These are phyloP conservation scores for Aspergillus biplanus DNA, from an alignment of 495 filamentous ascomycete species.

Conservation along the genomic window DNA sequence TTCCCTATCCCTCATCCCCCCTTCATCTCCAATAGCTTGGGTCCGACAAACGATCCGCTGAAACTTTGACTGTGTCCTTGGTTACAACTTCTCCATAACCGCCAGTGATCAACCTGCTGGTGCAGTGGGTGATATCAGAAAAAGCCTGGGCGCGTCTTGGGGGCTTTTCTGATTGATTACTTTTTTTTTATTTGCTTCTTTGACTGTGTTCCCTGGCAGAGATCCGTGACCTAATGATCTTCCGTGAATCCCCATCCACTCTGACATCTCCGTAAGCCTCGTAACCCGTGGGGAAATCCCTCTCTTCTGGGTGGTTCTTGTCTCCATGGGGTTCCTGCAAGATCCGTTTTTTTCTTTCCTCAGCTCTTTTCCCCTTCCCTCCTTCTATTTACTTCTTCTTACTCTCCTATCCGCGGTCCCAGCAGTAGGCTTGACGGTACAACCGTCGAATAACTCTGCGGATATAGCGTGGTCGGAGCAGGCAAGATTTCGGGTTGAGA, in stretches of 20 bases:
- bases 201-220: slow-evolving; percentile 7
- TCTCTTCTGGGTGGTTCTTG: slow-evolving; percentile 23
- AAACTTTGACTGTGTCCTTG: slow-evolving; percentile 6
- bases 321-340: slow-evolving; percentile 26
- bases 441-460: slow-evolving; percentile 40
- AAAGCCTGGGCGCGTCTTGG: not conserved
- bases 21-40: slow-evolving; percentile 1
- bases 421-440: slow-evolving; percentile 30
- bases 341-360: slow-evolving; percentile 28
- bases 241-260: slow-evolving; percentile 33
- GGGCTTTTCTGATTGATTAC: slow-evolving; percentile 10
- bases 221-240: slow-evolving; percentile 37
- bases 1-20: slow-evolving; percentile 12
- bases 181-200: slow-evolving; percentile 10
- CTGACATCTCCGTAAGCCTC: slow-evolving; percentile 37
- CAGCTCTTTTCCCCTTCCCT: slow-evolving; percentile 17
- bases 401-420: slow-evolving; percentile 26
- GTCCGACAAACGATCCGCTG: slow-evolving; percentile 1
- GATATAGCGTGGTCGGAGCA: slow-evolving; percentile 30
- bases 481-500: slow-evolving; percentile 32
- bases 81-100: slow-evolving; percentile 5
- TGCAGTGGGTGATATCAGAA: slow-evolving; percentile 20
- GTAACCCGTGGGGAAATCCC: slow-evolving; percentile 34
- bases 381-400: slow-evolving; percentile 24
- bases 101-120: slow-evolving; percentile 11